phyloP scores from a whole-genome alignment of 768 basidiomycete species.

The Peribolospora baueri region DNA sequence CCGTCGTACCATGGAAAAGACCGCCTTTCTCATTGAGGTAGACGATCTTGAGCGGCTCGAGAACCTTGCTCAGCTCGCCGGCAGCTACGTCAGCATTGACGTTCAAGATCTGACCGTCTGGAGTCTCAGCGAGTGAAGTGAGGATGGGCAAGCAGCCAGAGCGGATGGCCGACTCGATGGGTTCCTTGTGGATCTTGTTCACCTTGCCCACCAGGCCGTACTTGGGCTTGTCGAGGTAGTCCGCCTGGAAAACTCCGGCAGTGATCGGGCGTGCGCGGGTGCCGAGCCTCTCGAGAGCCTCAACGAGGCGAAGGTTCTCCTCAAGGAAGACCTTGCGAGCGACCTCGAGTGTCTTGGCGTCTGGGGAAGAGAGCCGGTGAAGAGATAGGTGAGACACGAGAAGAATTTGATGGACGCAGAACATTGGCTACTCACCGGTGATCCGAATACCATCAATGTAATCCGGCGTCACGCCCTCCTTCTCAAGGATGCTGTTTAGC shows the following conservation, averaged over 20 bases:
- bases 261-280: slow-evolving; percentile 94
- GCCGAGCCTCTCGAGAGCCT: slow-evolving; percentile 75
- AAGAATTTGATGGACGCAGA: not conserved
- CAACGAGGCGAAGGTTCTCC: slow-evolving; percentile 85
- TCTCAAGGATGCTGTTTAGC: slow-evolving; percentile 75
- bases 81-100: slow-evolving; percentile 98
- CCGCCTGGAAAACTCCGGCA: slow-evolving; percentile 89
- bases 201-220: slow-evolving; percentile 92
- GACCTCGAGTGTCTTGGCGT: slow-evolving; percentile 77
- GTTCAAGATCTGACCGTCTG: slow-evolving; percentile 93
- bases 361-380: slow-evolving; percentile 22
- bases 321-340: slow-evolving; percentile 92
- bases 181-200: slow-evolving; percentile 79
- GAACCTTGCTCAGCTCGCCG: slow-evolving; percentile 87
- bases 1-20: slow-evolving; percentile 87
- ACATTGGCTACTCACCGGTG: slow-evolving; percentile 35
- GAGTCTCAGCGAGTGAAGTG: slow-evolving; percentile 76
- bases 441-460: slow-evolving; percentile 84
- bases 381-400: not conserved
- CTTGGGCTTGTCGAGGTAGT: slow-evolving; percentile 81
- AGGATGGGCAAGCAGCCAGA: slow-evolving; percentile 90
- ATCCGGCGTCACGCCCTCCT: slow-evolving; percentile 79
- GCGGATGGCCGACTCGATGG: slow-evolving; percentile 85
- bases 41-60: slow-evolving; percentile 96
- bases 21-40: slow-evolving; percentile 97